Evolutionary conservation across 345 rosid species (phyloP), one percentile per base, ranked within the genome.

Genomic region (Salix caprea): DNA sequence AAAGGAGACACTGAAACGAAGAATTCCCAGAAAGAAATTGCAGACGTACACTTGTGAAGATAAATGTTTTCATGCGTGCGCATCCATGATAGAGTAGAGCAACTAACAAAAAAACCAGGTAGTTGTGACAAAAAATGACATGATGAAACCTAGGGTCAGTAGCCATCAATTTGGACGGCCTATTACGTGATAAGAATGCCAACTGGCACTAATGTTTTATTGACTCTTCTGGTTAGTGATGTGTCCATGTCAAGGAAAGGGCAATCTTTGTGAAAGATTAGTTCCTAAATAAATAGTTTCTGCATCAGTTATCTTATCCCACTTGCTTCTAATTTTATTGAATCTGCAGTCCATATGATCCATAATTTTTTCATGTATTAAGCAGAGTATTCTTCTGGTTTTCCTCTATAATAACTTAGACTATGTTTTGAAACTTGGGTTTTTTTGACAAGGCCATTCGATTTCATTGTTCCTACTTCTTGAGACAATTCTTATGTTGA

Each of bases 91-190:
- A 58, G 28, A 58, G 6, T n/a, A 5, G 1, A 58, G 28, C 62
- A n/a, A 1, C 62, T 3, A 58, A 58, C 62, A n/a, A 58, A 26
- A n/a, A 58, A n/a, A 24, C 14, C 14, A 65, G 70, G 24, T 46
- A 67, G 24, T 10, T n/a, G 50, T 2, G 48, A 67, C 42, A 36
- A 36, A 36, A 40, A 34, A 18, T 66, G 69, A 36, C 7, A 67
- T 11, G 28, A 58, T 58, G 9, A 26, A n/a, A 58, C 62, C 28
- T 58, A 58, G 62, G 62, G 28, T 58, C 28, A 58, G 61, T 58
- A 67, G 70, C 26, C 70, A 67, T 37, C 70, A 70, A n/a, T 34
- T 68, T 23, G 50, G 69, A 74, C 26, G 23, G 62, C 62, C 62
- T 58, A n/a, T 8, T 37, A 54, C 52, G 18, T 36, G 44, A 26